These are phyloP conservation scores for Trypethelium eluteriae DNA, from an alignment of 495 filamentous ascomycete genomes.

Conservation along the genomic window DNA sequence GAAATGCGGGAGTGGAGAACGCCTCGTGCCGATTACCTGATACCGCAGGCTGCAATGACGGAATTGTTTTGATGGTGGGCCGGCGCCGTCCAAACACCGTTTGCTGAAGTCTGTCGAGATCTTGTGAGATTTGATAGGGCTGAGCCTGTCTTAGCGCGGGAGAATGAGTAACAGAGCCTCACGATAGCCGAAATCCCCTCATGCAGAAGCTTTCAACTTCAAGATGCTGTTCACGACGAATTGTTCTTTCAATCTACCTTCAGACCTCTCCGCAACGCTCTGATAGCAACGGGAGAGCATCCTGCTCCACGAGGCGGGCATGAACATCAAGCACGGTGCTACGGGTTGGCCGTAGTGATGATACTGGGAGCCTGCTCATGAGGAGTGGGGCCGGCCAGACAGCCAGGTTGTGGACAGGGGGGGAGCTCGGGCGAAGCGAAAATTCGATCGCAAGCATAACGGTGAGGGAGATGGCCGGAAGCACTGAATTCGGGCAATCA, in stretches of 20 bases:
- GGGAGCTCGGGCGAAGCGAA: background rate
- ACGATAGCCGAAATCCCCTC: background rate
- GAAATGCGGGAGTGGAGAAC: constrained; percentile 10
- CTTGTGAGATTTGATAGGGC: background rate
- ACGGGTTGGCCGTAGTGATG: background rate
- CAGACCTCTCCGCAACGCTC: constrained; percentile 3
- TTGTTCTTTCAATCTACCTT: background rate
- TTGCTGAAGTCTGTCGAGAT: background rate
- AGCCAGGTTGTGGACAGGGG: background rate
- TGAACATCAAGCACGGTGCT: background rate
- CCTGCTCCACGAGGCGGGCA: background rate
- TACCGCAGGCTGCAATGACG: background rate
- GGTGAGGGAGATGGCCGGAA: background rate
- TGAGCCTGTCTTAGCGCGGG: background rate
- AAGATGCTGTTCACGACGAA: background rate
- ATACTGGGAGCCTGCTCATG: background rate
- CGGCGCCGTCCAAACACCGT: background rate
- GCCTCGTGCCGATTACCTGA: constrained; percentile 1
- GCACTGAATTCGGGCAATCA: background rate
- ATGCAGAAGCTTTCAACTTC: background rate
- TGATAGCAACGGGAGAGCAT: background rate
- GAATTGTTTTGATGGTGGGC: background rate
- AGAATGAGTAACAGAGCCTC: background rate
- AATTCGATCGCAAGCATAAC: background rate
- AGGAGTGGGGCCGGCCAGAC: background rate